These are phyloP conservation scores for Marchantia polymorpha DNA, from an alignment of 225 moss, liverwort and hornwort genomes.

Conservation along the genomic window DNA sequence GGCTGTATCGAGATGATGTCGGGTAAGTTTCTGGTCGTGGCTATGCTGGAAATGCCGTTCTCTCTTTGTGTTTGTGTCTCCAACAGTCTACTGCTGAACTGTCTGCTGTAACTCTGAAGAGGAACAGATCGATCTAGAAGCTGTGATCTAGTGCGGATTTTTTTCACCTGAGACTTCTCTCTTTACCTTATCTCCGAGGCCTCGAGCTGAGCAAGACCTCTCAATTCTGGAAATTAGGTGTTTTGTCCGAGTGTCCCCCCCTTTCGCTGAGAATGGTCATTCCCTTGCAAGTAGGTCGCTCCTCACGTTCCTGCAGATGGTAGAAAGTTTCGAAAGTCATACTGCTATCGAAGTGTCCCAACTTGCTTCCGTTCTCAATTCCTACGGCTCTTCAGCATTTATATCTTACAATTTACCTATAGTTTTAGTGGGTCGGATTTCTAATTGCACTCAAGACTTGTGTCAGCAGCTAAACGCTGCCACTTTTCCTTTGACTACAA, in stretches of 20 bases:
- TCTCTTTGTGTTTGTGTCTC: background rate
- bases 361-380: background rate
- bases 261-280: background rate
- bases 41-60: background rate
- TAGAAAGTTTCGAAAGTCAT: background rate
- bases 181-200: background rate
- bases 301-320: background rate
- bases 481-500: background rate
- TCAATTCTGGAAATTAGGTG: background rate
- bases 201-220: background rate
- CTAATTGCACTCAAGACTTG: background rate
- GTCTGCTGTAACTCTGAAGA: no score
- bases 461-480: background rate
- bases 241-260: background rate
- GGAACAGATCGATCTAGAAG: slow-evolving; percentile 4
- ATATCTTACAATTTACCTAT: background rate
- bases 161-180: background rate
- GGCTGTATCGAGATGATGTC: slow-evolving; percentile 56
- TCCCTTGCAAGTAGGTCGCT: background rate
- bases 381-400: background rate
- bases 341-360: background rate
- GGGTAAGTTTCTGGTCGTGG: slow-evolving; percentile 27
- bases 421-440: background rate
- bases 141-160: background rate
- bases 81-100: background rate